A percentile compares a stretch with the other conserved stretches of the same genome.
These are phyloP conservation scores for Salix koriyanagi DNA, from an alignment of 345 rosid genomes.

Conservation along the genomic window DNA sequence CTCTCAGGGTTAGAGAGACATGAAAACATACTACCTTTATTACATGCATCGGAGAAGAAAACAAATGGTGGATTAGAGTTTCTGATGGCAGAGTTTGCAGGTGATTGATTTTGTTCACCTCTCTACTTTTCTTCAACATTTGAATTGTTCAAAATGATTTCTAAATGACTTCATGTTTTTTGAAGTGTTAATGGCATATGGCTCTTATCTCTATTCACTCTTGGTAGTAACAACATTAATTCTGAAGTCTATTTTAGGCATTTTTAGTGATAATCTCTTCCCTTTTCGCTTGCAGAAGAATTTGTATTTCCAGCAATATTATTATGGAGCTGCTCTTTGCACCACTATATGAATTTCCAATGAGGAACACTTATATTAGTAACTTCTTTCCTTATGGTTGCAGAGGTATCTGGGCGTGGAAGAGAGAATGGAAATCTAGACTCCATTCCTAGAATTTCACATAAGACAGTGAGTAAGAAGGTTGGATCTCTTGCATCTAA, in stretches of 20 bases:
- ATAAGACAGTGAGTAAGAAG: slow-evolving; percentile 60
- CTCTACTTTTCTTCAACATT: background rate
- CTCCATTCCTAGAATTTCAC: slow-evolving; percentile 52
- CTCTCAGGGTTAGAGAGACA: slow-evolving; percentile 85
- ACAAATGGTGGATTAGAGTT: slow-evolving; percentile 85
- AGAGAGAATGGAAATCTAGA: slow-evolving; percentile 73
- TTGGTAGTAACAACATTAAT: background rate
- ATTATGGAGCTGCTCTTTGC: background rate
- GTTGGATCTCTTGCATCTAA: slow-evolving; percentile 40
- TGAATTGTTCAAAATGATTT: background rate
- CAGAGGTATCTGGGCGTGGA: slow-evolving; percentile 87
- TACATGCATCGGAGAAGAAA: slow-evolving; percentile 90
- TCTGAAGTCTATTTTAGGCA: background rate
- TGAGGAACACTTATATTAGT: background rate
- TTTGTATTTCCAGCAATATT: background rate
- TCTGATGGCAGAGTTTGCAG: slow-evolving; percentile 96
- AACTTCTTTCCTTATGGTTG: slow-evolving; percentile 18
- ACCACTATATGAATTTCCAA: background rate
- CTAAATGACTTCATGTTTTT: background rate
- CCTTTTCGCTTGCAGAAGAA: background rate
- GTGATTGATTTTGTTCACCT: slow-evolving; percentile 30
- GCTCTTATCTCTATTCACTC: background rate
- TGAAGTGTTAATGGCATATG: background rate
- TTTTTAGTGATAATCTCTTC: background rate
- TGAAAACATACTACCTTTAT: slow-evolving; percentile 79